A percentile compares a stretch with the other conserved stretches of the same genome.
Conservation (phyloP, 495 filamentous ascomycete species). For the Neurospora sp. region DNA sequence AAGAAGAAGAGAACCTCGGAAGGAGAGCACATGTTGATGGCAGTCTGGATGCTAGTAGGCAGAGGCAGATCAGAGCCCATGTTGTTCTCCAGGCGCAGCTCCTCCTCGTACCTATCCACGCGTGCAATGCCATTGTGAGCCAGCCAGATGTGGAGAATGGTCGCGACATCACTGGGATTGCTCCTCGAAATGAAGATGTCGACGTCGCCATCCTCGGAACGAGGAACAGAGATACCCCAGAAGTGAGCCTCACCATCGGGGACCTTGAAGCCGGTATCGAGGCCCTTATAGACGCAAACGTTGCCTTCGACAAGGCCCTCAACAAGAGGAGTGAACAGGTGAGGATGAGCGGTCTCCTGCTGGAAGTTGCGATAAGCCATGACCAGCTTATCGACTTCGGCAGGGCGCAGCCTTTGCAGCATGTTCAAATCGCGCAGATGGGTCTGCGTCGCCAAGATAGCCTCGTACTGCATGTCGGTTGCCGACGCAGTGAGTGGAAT, state of each 20-base stretch:
- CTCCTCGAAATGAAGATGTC: slow-evolving; percentile 17
- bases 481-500: slow-evolving; percentile 8
- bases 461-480: slow-evolving; percentile 6
- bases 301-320: slow-evolving; percentile 9
- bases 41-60: slow-evolving; percentile 10
- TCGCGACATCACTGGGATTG: slow-evolving; percentile 12
- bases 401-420: slow-evolving; percentile 10
- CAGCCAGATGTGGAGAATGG: slow-evolving; percentile 17
- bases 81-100: slow-evolving; percentile 8
- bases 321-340: slow-evolving; percentile 7
- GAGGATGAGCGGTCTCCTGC: background rate
- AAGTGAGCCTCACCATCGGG: slow-evolving; percentile 13
- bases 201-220: background rate
- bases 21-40: slow-evolving; percentile 13
- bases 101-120: slow-evolving; percentile 13
- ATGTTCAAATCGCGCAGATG: slow-evolving; percentile 15
- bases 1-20: slow-evolving; percentile 11
- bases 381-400: slow-evolving; percentile 10
- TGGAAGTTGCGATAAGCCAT: slow-evolving; percentile 9
- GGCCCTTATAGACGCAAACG: slow-evolving; percentile 13
- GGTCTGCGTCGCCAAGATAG: slow-evolving; percentile 11
- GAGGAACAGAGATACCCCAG: slow-evolving; percentile 12
- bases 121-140: slow-evolving; percentile 17
- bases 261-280: slow-evolving; percentile 16
- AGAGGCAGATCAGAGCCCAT: background rate